Percentiles rank a stretch among this genome's conserved stretches.
These are phyloP conservation scores for Pyrus bretschneideri DNA, from an alignment of 306 rosid species.

Conservation along the genomic window DNA sequence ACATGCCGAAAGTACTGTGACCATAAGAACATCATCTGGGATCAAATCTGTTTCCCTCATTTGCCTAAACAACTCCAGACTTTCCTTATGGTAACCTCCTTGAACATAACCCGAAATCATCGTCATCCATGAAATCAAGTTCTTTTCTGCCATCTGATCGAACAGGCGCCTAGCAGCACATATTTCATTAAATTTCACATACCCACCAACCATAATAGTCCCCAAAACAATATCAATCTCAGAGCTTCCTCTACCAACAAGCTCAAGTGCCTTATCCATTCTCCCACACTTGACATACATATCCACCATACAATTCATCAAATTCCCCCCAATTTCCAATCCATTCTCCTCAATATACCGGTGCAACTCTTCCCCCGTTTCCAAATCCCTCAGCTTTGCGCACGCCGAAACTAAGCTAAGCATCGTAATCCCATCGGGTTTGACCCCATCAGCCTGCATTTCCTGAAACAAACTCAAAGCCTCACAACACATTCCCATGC, in stretches of 20 bases:
- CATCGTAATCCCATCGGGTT: conserved; percentile 21
- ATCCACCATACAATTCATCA: conserved; percentile 23
- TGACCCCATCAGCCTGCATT: conserved; percentile 12
- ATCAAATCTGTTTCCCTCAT: conserved; percentile 6
- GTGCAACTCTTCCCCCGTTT: conserved; percentile 21
- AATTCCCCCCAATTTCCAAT: conserved; percentile 11
- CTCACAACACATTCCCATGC: conserved; percentile 13
- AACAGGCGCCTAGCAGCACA: conserved; percentile 16
- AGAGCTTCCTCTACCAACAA: background rate
- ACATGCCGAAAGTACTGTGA: conserved; percentile 19
- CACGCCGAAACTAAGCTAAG: conserved; percentile 27
- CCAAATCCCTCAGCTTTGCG: conserved; percentile 12
- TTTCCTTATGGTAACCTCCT: background rate
- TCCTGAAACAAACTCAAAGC: conserved; percentile 17
- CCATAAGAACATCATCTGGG: conserved; percentile 20
- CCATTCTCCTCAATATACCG: conserved; percentile 7
- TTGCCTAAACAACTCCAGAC: conserved; percentile 19
- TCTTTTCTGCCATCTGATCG: conserved; percentile 18
- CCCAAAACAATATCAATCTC: conserved; percentile 17
- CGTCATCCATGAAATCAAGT: conserved; percentile 21
- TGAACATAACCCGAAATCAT: conserved; percentile 30
- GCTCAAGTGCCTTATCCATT: conserved; percentile 21
- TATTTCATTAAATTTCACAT: conserved; percentile 12
- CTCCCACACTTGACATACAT: conserved; percentile 30
- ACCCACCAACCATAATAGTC: conserved; percentile 21